A percentile compares a stretch with the other conserved stretches of the same genome.
These are phyloP conservation scores for Lolium multiflorum DNA, from an alignment of 176 grass and related monocot species.

Conservation along the genomic window DNA sequence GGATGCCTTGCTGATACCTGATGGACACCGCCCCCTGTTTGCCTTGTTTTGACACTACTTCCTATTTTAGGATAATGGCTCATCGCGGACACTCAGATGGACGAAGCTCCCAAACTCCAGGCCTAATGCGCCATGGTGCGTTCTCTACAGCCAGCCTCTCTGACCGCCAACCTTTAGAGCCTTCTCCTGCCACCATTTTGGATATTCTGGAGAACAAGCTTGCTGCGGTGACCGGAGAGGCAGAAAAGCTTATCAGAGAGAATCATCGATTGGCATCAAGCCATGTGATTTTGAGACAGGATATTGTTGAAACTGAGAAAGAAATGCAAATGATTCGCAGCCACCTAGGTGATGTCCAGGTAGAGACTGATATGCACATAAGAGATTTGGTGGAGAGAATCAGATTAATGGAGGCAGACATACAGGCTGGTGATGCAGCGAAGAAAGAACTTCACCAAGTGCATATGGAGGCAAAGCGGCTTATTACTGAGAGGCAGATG, in stretches of 20 bases:
- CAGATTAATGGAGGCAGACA: conserved; percentile 78
- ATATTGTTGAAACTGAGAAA: conserved; percentile 77
- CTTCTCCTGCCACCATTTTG: conserved; percentile 36
- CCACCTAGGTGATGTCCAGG: conserved; percentile 65
- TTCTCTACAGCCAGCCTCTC: conserved; percentile 49
- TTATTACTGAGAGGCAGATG: conserved; percentile 71
- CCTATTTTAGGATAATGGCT: conserved; percentile 66
- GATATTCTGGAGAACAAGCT: conserved; percentile 80
- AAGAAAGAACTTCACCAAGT: conserved; percentile 79
- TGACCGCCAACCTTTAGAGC: conserved; percentile 41
- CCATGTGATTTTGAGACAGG: conserved; percentile 82
- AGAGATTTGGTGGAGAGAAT: conserved; percentile 71
- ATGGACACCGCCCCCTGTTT: not conserved
- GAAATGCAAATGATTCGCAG: conserved; percentile 74
- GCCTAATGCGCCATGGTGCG: conserved; percentile 68
- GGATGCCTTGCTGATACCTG: not conserved
- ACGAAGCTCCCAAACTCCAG: conserved; percentile 49
- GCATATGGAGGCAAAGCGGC: conserved; percentile 78
- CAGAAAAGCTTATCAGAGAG: conserved; percentile 78
- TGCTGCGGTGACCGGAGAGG: conserved; percentile 63
- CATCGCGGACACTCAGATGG: conserved; percentile 61
- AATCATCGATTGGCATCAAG: conserved; percentile 74
- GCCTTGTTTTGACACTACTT: not conserved
- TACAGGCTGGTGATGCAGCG: conserved; percentile 61
- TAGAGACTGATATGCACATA: conserved; percentile 79